phyloP scores from a whole-genome alignment of 805 yeast genomes.

The Wickerhamiella dianesei region DNA sequence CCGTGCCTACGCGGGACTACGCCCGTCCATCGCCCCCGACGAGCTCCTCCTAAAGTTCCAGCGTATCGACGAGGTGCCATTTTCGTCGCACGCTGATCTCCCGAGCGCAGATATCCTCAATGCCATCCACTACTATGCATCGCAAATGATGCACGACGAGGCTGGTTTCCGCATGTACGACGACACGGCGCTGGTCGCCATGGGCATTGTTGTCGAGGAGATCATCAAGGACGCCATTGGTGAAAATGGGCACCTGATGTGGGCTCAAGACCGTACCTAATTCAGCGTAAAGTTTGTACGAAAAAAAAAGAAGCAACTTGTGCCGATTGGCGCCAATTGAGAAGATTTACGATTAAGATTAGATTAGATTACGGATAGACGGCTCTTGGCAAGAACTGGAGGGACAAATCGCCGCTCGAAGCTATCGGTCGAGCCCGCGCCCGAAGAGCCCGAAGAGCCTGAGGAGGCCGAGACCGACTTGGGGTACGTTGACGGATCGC shows the following conservation, averaged over 20 bases:
- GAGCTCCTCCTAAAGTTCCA: conserved; percentile 8
- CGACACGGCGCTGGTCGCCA: conserved; percentile 11
- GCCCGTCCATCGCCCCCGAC: conserved; percentile 9
- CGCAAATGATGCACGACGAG: conserved; percentile 3
- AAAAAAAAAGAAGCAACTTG: too few species aligned
- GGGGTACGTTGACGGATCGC: conserved; percentile 1
- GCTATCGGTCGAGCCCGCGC: conserved; percentile 2
- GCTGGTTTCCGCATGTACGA: conserved; percentile 7
- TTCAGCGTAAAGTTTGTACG: too few species aligned
- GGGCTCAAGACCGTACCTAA: conserved; percentile 11
- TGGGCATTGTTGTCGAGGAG: conserved; percentile 15
- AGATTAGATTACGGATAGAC: conserved; percentile 1
- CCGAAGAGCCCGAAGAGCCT: conserved; percentile 1
- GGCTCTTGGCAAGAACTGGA: conserved; percentile 10
- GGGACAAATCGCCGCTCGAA: conserved; percentile 10
- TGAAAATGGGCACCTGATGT: conserved; percentile 10
- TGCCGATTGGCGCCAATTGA: too few species aligned
- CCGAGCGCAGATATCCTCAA: conserved; percentile 8
- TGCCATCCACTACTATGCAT: conserved; percentile 13
- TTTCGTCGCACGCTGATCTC: conserved; percentile 12
- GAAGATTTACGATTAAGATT: too few species aligned
- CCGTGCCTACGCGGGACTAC: background rate
- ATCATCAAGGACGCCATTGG: conserved; percentile 10
- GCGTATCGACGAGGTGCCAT: conserved; percentile 9
- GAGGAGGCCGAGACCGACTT: background rate